Evolutionary conservation across 2,329 filamentous ascomycete genomes (phyloP).

Genomic region (Myotisia sp.): DNA sequence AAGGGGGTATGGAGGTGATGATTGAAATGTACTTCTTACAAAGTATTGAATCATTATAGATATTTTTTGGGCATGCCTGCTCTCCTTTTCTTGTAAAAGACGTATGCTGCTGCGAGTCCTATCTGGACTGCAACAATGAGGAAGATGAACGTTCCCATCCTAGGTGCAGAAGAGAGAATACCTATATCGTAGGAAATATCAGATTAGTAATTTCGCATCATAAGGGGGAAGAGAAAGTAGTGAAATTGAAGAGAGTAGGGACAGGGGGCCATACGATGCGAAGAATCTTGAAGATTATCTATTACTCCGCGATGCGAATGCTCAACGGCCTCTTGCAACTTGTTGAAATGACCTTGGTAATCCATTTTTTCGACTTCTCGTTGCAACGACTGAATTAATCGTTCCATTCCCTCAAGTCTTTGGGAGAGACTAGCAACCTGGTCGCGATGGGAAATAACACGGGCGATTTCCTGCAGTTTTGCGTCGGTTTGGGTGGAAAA

Average conservation of each 20-base stretch:
- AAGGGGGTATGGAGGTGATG: too few species aligned
- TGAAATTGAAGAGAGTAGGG: background rate
- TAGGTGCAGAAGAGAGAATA: constrained; percentile 40
- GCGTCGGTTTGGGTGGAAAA: constrained; percentile 40
- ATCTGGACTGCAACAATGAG: constrained; percentile 63
- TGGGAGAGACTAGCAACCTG: constrained; percentile 29
- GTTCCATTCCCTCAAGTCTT: constrained; percentile 41
- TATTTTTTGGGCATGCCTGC: constrained; percentile 80
- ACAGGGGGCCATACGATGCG: constrained; percentile 33
- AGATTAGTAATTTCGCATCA: too few species aligned
- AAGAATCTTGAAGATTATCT: constrained; percentile 38
- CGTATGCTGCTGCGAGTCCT: constrained; percentile 52
- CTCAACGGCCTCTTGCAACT: constrained; percentile 40
- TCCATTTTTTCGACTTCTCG: constrained; percentile 43
- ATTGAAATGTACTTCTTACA: too few species aligned
- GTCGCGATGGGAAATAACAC: constrained; percentile 24
- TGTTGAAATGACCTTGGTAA: constrained; percentile 40
- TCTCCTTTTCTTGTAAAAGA: constrained; percentile 67
- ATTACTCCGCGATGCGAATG: constrained; percentile 40
- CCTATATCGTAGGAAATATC: constrained; percentile 23
- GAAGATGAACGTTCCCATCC: constrained; percentile 50
- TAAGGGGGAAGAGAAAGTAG: background rate
- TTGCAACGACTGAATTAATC: constrained; percentile 36
- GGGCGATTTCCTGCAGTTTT: constrained; percentile 38
- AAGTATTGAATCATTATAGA: too few species aligned